Evolutionary conservation across 495 filamentous ascomycete species (phyloP), one percentile per base, ranked within the genome.

Genomic region (Ascobolus immersus): DNA sequence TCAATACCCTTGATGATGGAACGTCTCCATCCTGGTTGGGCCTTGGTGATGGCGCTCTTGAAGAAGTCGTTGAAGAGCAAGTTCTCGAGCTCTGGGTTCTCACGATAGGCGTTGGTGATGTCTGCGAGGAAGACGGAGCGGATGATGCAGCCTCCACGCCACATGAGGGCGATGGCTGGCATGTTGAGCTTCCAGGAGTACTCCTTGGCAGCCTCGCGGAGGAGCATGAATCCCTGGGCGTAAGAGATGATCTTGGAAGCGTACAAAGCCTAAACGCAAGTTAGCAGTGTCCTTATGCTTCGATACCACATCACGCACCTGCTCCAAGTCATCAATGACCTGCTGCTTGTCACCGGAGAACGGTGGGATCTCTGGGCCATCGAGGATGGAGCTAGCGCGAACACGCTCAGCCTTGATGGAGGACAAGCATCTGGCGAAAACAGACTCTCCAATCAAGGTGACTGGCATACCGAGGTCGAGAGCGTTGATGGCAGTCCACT

Each of bases 171-270:
- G 52, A 96, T 96, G 40, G 90, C 91, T 37, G 86, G 86, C 71
- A 93, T 96, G 71, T 96, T 93, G 35, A 96, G 71, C 69, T 94
- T 93, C 86, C 86, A 96, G 37, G 52, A 47, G 63, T 89, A 96
- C 53, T 92, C 76, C 56, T 77, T 84, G 53, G 82, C 86, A 44
- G 86, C 84, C 80, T 91, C 72, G 63, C 94, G 86, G 67, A 96
- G 93, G 51, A 96, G 69, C 89, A 96, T 96, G 67, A 96, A 96
- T 52, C 86, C 86, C 59, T 96, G 86, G 43, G 84, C 79, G 52
- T 96, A 96, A 23, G 86, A 96, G 58, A 96, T 93, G 49, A 96
- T 94, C 73, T 96, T 96, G 39, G 86, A 94, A 36, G 86, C 86
- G 48, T 96, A 96, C 37, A 96, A 70, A 39, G 86, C 86, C 46